These are phyloP conservation scores for Alternaria longipes DNA, from an alignment of 2,329 filamentous ascomycete genomes.

Conservation along the genomic window DNA sequence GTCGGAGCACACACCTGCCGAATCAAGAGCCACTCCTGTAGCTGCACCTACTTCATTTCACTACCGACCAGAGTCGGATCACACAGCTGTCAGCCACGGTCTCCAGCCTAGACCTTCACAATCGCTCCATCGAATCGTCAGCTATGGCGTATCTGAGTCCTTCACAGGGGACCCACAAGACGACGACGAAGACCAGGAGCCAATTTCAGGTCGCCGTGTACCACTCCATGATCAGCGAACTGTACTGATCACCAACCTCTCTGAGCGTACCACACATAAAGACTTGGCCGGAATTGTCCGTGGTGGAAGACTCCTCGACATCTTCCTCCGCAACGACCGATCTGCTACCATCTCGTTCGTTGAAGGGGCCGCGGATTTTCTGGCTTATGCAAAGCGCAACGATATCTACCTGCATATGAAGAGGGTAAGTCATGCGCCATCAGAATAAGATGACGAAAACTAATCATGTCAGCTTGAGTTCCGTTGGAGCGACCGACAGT, in stretches of 20 bases:
- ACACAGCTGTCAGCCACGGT: slow-evolving; percentile 31
- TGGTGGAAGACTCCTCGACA: slow-evolving; percentile 75
- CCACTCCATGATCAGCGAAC: slow-evolving; percentile 61
- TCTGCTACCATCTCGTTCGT: slow-evolving; percentile 75
- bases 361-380: slow-evolving; percentile 67
- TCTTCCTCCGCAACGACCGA: slow-evolving; percentile 71
- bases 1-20: slow-evolving; percentile 26
- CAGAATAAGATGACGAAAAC: background rate
- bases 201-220: slow-evolving; percentile 19
- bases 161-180: slow-evolving; percentile 25
- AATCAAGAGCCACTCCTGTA: slow-evolving; percentile 19
- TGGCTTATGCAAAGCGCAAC: slow-evolving; percentile 69
- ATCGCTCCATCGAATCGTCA: slow-evolving; percentile 25
- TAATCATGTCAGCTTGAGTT: slow-evolving; percentile 66
- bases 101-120: slow-evolving; percentile 22
- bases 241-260: slow-evolving; percentile 69
- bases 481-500: slow-evolving; percentile 76
- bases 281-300: slow-evolving; percentile 72
- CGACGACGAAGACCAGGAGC: slow-evolving; percentile 14
- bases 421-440: slow-evolving; percentile 61
- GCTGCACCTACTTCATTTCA: slow-evolving; percentile 14
- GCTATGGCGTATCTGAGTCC: slow-evolving; percentile 30
- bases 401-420: slow-evolving; percentile 75
- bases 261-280: slow-evolving; percentile 68
- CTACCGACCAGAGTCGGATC: slow-evolving; percentile 28